These are phyloP conservation scores for Mortierella sp. DNA, from an alignment of 371 early-diverging fungal species.

Conservation along the genomic window DNA sequence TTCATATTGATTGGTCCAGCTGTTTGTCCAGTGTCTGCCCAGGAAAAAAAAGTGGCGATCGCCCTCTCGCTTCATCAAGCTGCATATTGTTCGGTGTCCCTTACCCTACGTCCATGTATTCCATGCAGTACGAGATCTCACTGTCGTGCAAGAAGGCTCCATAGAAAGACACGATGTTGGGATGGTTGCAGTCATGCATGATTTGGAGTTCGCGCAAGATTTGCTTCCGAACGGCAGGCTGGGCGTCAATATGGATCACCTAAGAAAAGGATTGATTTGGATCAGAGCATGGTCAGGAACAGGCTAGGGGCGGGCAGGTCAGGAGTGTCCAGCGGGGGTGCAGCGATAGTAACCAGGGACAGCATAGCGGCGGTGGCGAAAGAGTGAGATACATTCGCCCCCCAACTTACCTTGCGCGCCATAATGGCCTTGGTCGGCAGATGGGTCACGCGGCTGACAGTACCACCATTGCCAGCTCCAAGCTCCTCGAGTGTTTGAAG, in stretches of 20 bases:
- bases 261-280: constrained; percentile 33
- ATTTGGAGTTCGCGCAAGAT: constrained; percentile 89
- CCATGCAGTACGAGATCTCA: constrained; percentile 92
- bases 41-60: background rate
- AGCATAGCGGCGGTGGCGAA: too few relatives aligned
- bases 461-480: constrained; percentile 90
- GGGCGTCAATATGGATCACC: constrained; percentile 85
- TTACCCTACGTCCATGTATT: constrained; percentile 88
- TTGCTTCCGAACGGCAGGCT: constrained; percentile 78
- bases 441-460: constrained; percentile 83
- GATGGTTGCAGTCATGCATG: constrained; percentile 86
- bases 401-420: constrained; percentile 81
- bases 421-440: constrained; percentile 81
- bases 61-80: background rate
- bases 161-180: constrained; percentile 89
- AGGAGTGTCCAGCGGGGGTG: too few relatives aligned
- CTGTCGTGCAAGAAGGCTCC: constrained; percentile 87
- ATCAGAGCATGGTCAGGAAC: background rate
- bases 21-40: background rate
- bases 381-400: too few relatives aligned
- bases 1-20: background rate
- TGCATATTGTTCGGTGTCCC: constrained; percentile 1
- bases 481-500: constrained; percentile 81
- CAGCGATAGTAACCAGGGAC: too few relatives aligned
- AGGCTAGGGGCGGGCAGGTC: too few relatives aligned